Evolutionary conservation across 2,329 filamentous ascomycete genomes (phyloP).

Genomic region (Nothophaeocryptopus gaeumannii): DNA sequence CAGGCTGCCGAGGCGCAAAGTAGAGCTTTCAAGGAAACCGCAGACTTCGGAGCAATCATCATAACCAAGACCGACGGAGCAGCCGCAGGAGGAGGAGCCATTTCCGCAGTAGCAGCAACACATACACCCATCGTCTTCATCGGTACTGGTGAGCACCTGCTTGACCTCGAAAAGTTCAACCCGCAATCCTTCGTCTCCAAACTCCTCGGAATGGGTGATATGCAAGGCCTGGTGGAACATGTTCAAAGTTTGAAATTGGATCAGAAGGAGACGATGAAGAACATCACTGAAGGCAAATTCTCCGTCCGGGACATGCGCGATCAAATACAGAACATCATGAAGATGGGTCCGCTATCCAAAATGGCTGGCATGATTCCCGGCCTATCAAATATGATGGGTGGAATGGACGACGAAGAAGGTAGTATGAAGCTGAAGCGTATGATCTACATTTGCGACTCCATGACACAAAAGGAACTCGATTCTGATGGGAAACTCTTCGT

Average conservation of each 20-base stretch:
- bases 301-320: constrained; percentile 91
- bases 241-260: constrained; percentile 93
- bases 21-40: constrained; percentile 94
- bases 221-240: constrained; percentile 91
- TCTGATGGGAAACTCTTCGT: constrained; percentile 92
- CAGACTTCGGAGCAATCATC: constrained; percentile 96
- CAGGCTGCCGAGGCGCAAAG: constrained; percentile 93
- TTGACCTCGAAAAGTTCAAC: constrained; percentile 89
- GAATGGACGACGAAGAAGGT: constrained; percentile 97
- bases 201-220: constrained; percentile 94
- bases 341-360: constrained; percentile 96
- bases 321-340: constrained; percentile 97
- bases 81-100: constrained; percentile 91
- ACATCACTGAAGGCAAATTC: constrained; percentile 95
- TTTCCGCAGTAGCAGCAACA: constrained; percentile 93
- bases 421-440: constrained; percentile 89
- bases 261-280: constrained; percentile 98
- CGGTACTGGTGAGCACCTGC: constrained; percentile 94
- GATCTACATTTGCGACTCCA: constrained; percentile 98
- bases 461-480: constrained; percentile 95
- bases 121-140: constrained; percentile 97
- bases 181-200: constrained; percentile 93
- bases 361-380: constrained; percentile 99
- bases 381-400: constrained; percentile 87
- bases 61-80: constrained; percentile 98